Base-by-base conservation (phyloP, 2,329 filamentous ascomycete genomes). In the Paramyrothecium roridum region DNA sequence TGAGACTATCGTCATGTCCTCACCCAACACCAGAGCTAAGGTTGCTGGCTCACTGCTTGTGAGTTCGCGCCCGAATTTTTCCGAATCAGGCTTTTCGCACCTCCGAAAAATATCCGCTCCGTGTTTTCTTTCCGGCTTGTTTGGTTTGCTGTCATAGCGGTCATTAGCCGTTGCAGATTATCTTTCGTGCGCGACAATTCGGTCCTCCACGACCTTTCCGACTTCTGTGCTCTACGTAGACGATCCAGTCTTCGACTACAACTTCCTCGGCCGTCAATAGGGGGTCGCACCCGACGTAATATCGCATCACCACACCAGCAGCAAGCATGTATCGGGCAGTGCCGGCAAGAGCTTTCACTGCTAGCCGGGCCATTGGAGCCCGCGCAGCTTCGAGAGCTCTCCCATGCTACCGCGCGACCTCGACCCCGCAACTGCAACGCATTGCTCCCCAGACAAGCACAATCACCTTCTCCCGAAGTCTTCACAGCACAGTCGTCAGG, bases 401-500 rank as follows among this genome's bases (percentile, higher is more conserved):
- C 37, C 7, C 37, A 43, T 43, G 37, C 37, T 13, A 30, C 26
- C 26, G 26, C 26, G 13, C 50, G 57, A 46, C 55, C 61, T 55
- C 63, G 59, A 62, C 63, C 60, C 63, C 63, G 55, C 54, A 55
- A 45, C 61, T 58, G 30, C 61, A 60, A 57, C 61, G 52, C 52
- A 47, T 56, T 60, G 55, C 55, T 37, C 48, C 37, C 57, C 40
- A 21, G 52, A 30, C 45, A 55, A 26, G 53, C 54, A 51, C 57
- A 48, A 57, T 65, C 53, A 52, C 52, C 61, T 56, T 65, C 58
- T 61, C 58, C 55, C 58, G 61, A 59, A 54, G 61, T 56, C 61
- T 81, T 60, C 77, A 80, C 69, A 75, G 72, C 60, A 78, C 77
- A 53, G 66, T 76, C 43, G 55, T 64, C 62, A 81, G 70, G 69